Evolutionary conservation across 148 eudicot genomes (phyloP).

Genomic region (Amaranthus cruentus): DNA sequence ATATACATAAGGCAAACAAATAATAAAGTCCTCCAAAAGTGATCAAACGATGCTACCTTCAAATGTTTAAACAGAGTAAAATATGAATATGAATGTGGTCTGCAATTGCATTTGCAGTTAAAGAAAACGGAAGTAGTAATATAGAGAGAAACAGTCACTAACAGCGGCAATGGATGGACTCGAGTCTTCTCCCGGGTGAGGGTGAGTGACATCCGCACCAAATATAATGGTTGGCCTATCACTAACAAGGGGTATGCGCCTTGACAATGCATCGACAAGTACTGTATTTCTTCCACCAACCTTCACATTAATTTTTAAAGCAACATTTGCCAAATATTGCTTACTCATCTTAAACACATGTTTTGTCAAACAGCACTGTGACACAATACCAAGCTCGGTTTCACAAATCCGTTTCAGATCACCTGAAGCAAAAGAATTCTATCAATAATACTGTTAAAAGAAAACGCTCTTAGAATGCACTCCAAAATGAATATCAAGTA

Average conservation of each 20-base stretch:
- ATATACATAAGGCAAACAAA: too few relatives aligned
- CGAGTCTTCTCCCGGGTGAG: constrained; percentile 81
- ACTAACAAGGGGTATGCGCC: constrained; percentile 61
- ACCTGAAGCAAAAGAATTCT: constrained; percentile 35
- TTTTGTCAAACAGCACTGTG: constrained; percentile 75
- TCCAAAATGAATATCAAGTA: constrained; percentile 15
- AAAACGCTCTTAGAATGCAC: background rate
- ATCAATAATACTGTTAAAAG: background rate
- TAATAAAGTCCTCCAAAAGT: too few relatives aligned
- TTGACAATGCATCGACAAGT: constrained; percentile 56
- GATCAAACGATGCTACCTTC: too few relatives aligned
- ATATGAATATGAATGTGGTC: background rate
- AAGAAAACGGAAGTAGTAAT: background rate
- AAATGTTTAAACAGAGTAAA: background rate
- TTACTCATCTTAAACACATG: constrained; percentile 62
- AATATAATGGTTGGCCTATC: constrained; percentile 67
- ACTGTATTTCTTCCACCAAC: constrained; percentile 81
- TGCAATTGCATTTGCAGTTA: background rate
- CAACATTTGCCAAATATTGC: constrained; percentile 67
- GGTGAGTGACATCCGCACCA: constrained; percentile 86
- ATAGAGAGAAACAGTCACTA: constrained; percentile 11
- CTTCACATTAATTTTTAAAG: constrained; percentile 67
- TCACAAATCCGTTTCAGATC: constrained; percentile 78
- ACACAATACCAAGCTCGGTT: constrained; percentile 80
- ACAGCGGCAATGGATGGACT: constrained; percentile 84